Percentiles rank a stretch among this genome's conserved stretches.
phyloP scores from a whole-genome alignment of 768 basidiomycete species.

The Multifurca ochricompacta region DNA sequence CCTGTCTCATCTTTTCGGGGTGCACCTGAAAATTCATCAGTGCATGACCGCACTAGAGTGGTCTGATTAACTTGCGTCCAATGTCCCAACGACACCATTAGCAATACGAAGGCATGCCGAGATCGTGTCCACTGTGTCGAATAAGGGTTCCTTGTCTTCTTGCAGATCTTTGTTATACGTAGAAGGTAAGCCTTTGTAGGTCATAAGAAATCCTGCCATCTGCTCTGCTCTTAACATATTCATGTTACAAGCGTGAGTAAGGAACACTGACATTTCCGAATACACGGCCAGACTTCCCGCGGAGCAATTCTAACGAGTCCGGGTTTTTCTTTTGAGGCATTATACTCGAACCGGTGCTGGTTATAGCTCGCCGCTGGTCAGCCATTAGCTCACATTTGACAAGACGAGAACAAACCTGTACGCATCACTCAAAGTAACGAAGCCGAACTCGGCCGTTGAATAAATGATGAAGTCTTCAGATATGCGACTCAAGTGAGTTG shows the following conservation, averaged over 20 bases:
- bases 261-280: constrained; percentile 70
- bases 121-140: constrained; percentile 87
- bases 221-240: constrained; percentile 27
- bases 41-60: neutral
- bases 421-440: constrained; percentile 92
- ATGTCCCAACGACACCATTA: constrained; percentile 87
- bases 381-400: neutral
- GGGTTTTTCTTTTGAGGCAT: constrained; percentile 99
- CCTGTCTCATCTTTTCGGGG: constrained; percentile 79
- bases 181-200: constrained; percentile 92
- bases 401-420: constrained; percentile 62
- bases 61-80: constrained; percentile 51
- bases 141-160: constrained; percentile 97
- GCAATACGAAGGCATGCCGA: constrained; percentile 86
- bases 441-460: constrained; percentile 95
- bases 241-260: neutral
- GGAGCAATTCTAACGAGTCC: constrained; percentile 89
- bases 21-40: constrained; percentile 51
- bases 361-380: neutral
- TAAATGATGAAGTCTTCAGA: constrained; percentile 97
- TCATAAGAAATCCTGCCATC: constrained; percentile 98
- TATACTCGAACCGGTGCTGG: constrained; percentile 94
- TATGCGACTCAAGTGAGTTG: constrained; percentile 90
- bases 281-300: constrained; percentile 91
- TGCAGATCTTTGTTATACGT: constrained; percentile 99